Evolutionary conservation across 2,329 filamentous ascomycete genomes (phyloP).

Genomic region (Diplodia seriata): DNA sequence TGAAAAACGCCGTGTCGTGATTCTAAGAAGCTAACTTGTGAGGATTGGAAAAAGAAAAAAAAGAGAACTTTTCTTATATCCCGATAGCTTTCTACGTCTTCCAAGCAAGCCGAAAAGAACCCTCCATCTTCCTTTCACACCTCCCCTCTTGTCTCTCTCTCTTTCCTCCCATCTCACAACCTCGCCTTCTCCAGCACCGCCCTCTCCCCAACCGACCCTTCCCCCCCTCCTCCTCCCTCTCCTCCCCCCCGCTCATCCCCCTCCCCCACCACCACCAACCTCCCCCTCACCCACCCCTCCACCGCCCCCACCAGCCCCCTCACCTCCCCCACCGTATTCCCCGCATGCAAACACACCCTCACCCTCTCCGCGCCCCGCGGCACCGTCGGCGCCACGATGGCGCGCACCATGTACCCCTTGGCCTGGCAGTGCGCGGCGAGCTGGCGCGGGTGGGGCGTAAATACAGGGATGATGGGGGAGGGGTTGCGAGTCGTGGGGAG

Average conservation of each 20-base stretch:
- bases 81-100: too few relatives aligned
- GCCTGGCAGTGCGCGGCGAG: slow-evolving; percentile 42
- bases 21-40: not conserved
- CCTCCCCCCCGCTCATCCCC: not conserved
- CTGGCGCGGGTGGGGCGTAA: slow-evolving; percentile 40
- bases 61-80: not conserved
- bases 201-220: slow-evolving; percentile 6
- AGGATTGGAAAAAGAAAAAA: not conserved
- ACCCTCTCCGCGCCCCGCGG: slow-evolving; percentile 50
- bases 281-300: slow-evolving; percentile 2
- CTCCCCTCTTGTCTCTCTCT: not conserved
- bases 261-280: not conserved
- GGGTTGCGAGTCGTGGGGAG: slow-evolving; percentile 27
- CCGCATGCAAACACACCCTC: slow-evolving; percentile 52
- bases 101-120: not conserved
- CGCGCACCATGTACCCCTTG: slow-evolving; percentile 45
- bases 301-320: slow-evolving; percentile 39
- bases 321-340: slow-evolving; percentile 49
- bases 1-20: not conserved
- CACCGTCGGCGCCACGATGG: slow-evolving; percentile 52
- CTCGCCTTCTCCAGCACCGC: slow-evolving; percentile 9
- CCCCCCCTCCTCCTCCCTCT: too few relatives aligned
- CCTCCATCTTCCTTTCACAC: not conserved
- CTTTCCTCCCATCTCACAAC: not conserved
- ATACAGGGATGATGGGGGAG: slow-evolving; percentile 29